Base-by-base conservation (phyloP, 805 yeast genomes). In the Yarrowia bubula region DNA sequence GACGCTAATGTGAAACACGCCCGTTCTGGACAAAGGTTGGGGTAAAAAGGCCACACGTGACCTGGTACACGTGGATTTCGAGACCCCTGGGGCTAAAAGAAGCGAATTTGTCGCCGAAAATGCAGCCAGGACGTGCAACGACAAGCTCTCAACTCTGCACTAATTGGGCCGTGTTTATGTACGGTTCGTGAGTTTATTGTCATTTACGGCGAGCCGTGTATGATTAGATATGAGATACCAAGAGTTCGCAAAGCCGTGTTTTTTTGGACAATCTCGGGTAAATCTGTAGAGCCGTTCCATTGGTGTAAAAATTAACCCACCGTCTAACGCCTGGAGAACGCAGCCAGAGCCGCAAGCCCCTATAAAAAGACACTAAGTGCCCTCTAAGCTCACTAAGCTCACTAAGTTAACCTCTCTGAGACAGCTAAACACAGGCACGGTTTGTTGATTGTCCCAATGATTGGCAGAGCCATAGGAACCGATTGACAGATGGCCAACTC, bases 341-440 rank as follows among this genome's bases (percentile, higher is more conserved):
- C 28, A 22, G 5, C 28, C 28, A 22, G 28, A 22, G 28, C 28
- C 28, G 5, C 28, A 5, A 22, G 28, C 28, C 28, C 28, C 28
- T 22, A 22, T 22, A 22, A 22, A 22, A 22, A 22, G 28, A 22
- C 28, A 22, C 28, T 22, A 22, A 22, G 28, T 3, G 5, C 28
- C 28, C 28, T 3, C 28, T 22, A 22, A 22, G 28, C 28, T 31
- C 47, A 28, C 47, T 43, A 18, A 28, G 15, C 32, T 8, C 31
- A 13, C 38, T n/a, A 48, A 17, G 33, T 50, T 35, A 37, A 37
- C 58, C 18, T 47, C 39, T 22, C 57, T 50, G 42, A 51, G 43
- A 37, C 58, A 37, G 13, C 43, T 10, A 22, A 51, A 51, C 58
- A 50, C 39, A 33, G 31, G 42, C 57, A 51, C 58, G 58, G 58